Evolutionary conservation across 495 filamentous ascomycete species (phyloP).

Genomic region (Choiromyces venosus): DNA sequence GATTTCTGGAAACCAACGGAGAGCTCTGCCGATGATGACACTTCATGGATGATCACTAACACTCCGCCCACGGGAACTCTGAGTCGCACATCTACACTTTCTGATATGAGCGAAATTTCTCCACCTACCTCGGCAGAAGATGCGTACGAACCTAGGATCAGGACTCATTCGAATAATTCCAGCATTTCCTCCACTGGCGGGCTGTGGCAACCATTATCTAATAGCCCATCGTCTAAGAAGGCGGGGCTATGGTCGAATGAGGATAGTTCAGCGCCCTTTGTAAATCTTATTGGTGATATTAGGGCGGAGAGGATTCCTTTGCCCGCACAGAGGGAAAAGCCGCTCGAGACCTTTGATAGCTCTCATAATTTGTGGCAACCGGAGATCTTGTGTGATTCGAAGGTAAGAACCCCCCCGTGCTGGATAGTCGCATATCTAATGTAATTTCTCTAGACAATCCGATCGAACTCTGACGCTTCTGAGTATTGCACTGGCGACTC

Average conservation of each 20-base stretch:
- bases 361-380: slow-evolving; percentile 17
- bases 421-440: background rate
- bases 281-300: background rate
- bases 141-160: slow-evolving; percentile 17
- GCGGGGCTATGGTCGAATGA: slow-evolving; percentile 11
- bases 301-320: slow-evolving; percentile 2
- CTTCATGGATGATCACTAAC: slow-evolving; percentile 27
- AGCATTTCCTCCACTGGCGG: slow-evolving; percentile 27
- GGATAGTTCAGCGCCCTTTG: slow-evolving; percentile 1
- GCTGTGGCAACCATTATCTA: slow-evolving; percentile 15
- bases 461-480: slow-evolving; percentile 24
- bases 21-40: background rate
- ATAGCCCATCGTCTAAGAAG: slow-evolving; percentile 4
- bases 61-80: slow-evolving; percentile 13
- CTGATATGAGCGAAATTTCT: slow-evolving; percentile 25
- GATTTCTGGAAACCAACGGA: slow-evolving; percentile 18
- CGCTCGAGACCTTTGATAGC: slow-evolving; percentile 13
- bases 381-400: slow-evolving; percentile 1
- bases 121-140: slow-evolving; percentile 11
- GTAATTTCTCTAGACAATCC: background rate
- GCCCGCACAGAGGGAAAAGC: slow-evolving; percentile 5
- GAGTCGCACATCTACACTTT: slow-evolving; percentile 25
- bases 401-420: slow-evolving; percentile 9
- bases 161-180: slow-evolving; percentile 24
- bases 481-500: slow-evolving; percentile 19